phyloP scores from a whole-genome alignment of 2,329 filamentous ascomycete genomes.

The Pseudocercospora eumusae region DNA sequence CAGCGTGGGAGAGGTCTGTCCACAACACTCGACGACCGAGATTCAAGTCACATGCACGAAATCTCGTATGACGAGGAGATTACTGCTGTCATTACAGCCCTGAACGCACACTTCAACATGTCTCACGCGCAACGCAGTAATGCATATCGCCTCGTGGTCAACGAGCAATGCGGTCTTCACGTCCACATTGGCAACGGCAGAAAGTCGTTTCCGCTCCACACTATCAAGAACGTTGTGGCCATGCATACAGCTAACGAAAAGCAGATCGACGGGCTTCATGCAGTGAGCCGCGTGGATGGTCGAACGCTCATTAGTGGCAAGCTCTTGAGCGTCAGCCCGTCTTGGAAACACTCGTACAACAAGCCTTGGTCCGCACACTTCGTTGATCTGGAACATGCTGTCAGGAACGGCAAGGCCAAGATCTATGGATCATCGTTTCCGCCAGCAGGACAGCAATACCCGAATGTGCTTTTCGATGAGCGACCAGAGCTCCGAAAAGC shows the following conservation, averaged over 20 bases:
- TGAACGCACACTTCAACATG: slow-evolving; percentile 20
- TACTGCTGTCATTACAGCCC: slow-evolving; percentile 18
- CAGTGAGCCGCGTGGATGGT: slow-evolving; percentile 25
- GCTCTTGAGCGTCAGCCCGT: not conserved
- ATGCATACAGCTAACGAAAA: slow-evolving; percentile 35
- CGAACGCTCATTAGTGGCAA: slow-evolving; percentile 10
- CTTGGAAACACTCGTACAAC: slow-evolving; percentile 16
- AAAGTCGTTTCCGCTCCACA: slow-evolving; percentile 29
- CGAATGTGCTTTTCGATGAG: slow-evolving; percentile 1
- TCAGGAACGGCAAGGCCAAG: not conserved
- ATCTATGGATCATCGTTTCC: not conserved
- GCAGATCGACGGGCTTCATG: slow-evolving; percentile 34
- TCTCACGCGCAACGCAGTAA: not conserved
- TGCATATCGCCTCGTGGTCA: slow-evolving; percentile 29
- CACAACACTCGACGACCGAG: not conserved
- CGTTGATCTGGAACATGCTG: not conserved
- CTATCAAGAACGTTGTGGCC: slow-evolving; percentile 37
- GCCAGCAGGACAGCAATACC: slow-evolving; percentile 1
- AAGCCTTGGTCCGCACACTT: slow-evolving; percentile 19
- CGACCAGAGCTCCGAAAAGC: slow-evolving; percentile 8
- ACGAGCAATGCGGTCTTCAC: slow-evolving; percentile 34
- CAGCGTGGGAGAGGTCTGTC: not conserved
- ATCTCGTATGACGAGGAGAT: slow-evolving; percentile 24
- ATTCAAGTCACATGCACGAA: slow-evolving; percentile 13
- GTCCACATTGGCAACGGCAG: slow-evolving; percentile 38